Percentiles rank a stretch among this genome's conserved stretches.
Conservation (phyloP, 2,329 filamentous ascomycete species). For the Beauveria sp. region DNA sequence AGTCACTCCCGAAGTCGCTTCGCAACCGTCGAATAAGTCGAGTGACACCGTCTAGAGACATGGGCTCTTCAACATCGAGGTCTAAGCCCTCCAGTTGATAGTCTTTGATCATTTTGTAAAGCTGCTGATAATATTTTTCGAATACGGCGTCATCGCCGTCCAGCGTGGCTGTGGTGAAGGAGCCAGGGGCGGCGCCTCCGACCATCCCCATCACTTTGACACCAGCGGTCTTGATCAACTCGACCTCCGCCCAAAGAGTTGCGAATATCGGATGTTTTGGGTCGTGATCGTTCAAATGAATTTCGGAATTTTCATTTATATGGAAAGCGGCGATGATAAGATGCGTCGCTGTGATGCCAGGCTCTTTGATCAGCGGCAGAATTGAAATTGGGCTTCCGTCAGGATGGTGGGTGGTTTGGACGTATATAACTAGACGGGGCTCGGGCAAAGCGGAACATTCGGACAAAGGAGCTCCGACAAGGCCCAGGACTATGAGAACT, state of each 20-base stretch:
- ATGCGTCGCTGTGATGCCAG: slow-evolving; percentile 54
- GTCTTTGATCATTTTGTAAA: slow-evolving; percentile 53
- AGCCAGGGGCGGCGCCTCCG: slow-evolving; percentile 70
- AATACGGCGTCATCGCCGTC: slow-evolving; percentile 52
- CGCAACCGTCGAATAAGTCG: slow-evolving; percentile 57
- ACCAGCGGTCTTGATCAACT: slow-evolving; percentile 58
- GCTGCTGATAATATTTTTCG: slow-evolving; percentile 61
- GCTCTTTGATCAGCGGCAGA: slow-evolving; percentile 36
- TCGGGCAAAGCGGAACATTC: background rate
- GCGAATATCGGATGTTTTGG: slow-evolving; percentile 56
- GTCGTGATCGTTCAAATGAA: slow-evolving; percentile 69
- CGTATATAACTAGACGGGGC: slow-evolving; percentile 39
- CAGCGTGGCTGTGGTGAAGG: slow-evolving; percentile 46
- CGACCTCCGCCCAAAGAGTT: slow-evolving; percentile 69
- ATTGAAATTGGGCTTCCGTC: slow-evolving; percentile 37
- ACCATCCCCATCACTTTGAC: slow-evolving; percentile 78
- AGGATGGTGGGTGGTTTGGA: slow-evolving; percentile 40
- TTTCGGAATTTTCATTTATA: slow-evolving; percentile 56
- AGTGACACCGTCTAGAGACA: slow-evolving; percentile 56
- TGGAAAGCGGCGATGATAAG: slow-evolving; percentile 78
- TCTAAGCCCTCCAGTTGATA: slow-evolving; percentile 60
- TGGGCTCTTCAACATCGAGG: slow-evolving; percentile 69
- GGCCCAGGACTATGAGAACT: background rate
- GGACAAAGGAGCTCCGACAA: background rate
- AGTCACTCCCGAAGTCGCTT: slow-evolving; percentile 56